Percentiles rank a stretch among this genome's conserved stretches.
These are phyloP conservation scores for Corymbia calophylla DNA, from an alignment of 441 rosid species.

Conservation along the genomic window DNA sequence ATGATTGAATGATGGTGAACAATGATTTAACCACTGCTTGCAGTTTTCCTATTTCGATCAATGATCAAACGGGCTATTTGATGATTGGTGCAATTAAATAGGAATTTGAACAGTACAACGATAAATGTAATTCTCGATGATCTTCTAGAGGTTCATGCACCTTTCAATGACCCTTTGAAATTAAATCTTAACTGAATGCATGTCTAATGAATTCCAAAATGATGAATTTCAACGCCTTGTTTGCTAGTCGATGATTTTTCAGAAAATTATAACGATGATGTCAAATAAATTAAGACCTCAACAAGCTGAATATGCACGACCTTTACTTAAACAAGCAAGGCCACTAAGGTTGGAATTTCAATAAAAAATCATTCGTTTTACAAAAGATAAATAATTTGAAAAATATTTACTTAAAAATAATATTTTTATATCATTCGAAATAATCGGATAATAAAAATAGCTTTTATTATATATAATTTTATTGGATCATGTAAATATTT, in stretches of 20 bases:
- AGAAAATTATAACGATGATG: rapidly evolving
- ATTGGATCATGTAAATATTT: no score
- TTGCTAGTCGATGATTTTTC: neutral
- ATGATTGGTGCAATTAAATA: no score
- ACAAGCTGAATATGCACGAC: rapidly evolving
- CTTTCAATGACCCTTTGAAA: neutral
- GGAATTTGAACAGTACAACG: no score
- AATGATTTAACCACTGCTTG: neutral
- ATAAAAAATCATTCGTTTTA: no score
- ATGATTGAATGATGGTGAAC: neutral
- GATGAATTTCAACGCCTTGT: rapidly evolving
- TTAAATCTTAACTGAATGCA: rapidly evolving
- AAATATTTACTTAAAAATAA: no score
- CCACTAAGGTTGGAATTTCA: no score
- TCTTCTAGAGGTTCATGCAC: neutral
- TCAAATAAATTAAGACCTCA: neutral
- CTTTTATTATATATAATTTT: no score
- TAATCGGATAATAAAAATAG: no score
- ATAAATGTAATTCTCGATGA: neutral
- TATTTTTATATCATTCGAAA: no score
- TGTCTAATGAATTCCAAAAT: neutral
- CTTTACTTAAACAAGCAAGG: neutral
- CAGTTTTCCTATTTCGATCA: neutral
- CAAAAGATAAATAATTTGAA: rapidly evolving
- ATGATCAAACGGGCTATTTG: neutral